phyloP scores from a whole-genome alignment of 2,329 filamentous ascomycete genomes.

The Penicillium sp. region DNA sequence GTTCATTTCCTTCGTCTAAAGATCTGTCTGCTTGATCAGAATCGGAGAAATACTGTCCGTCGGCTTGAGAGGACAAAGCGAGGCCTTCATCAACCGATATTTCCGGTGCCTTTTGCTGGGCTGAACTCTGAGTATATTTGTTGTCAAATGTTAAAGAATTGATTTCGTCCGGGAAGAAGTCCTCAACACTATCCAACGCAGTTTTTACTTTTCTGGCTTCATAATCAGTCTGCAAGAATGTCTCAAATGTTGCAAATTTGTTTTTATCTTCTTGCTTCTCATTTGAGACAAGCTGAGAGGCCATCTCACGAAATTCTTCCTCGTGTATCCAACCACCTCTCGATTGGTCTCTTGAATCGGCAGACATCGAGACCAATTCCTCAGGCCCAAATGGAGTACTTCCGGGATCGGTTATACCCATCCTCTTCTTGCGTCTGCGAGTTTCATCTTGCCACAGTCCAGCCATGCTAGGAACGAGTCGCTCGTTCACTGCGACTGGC shows the following conservation, averaged over 20 bases:
- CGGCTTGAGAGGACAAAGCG: conserved; percentile 51
- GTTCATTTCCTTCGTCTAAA: conserved; percentile 13
- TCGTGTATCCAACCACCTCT: conserved; percentile 92
- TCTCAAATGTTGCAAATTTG: conserved; percentile 58
- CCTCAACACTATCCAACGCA: conserved; percentile 77
- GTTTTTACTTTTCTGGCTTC: conserved; percentile 67
- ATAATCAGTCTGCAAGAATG: conserved; percentile 58
- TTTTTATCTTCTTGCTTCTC: conserved; percentile 57
- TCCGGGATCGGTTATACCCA: conserved; percentile 62
- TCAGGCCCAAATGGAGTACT: conserved; percentile 79
- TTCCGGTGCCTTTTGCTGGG: conserved; percentile 20
- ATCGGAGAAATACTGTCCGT: conserved; percentile 44
- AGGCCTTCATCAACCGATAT: conserved; percentile 65
- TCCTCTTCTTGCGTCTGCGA: conserved; percentile 69
- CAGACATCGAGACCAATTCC: conserved; percentile 83
- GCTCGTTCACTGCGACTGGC: conserved; percentile 66
- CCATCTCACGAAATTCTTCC: conserved; percentile 70
- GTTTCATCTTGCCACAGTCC: conserved; percentile 90
- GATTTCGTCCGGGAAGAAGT: conserved; percentile 73
- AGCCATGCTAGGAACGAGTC: conserved; percentile 90
- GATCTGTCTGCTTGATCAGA: conserved; percentile 34
- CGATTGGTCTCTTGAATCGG: conserved; percentile 69
- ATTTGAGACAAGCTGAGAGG: conserved; percentile 61
- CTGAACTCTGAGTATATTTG: conserved; percentile 9
- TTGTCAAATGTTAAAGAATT: conserved; percentile 25